Base-by-base conservation (phyloP, 345 rosid genomes). In the Iberis pinnata region DNA sequence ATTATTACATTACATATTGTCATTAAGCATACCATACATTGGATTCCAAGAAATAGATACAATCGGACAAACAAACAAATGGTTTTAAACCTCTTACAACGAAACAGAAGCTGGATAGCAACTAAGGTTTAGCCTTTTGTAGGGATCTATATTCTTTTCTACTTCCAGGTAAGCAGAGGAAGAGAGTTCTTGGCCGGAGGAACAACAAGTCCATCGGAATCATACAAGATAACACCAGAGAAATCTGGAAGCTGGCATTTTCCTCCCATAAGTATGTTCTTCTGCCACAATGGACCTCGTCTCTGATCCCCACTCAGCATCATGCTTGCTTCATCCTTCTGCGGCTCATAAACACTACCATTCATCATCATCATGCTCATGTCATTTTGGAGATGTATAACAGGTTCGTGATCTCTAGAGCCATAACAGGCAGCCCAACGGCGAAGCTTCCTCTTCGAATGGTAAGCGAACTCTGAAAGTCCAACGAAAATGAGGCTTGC, bases 201-300 rank as follows among this genome's bases (percentile, higher is more conserved):
- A 41, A 78, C 78, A 3, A 75, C 18, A 2, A 73, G 82, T 5
- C 96, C 94, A 0, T 79, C 82, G 18, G 89, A 57, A 32, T 90
- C 77, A 31, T 90, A 86, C 45, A 86, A 65, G 33, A 86, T 90
- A 63, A 82, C 88, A 13, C 98, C 96, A 0, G 95, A 90, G 53
- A 82, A 90, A 67, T 86, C 92, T 0, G 98, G 96, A 12, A 86
- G 73, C 80, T 80, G 87, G 41, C 92, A 90, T 59, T 86, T 86
- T 1, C 82, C 97, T 3, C 94, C 98, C 96, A 90, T 87, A 60
- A 86, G 83, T 58, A 90, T 82, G 68, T 80, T 84, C 76, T 82
- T 90, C 77, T 75, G 80, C 96, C 98, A 86, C 58, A 90, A 70
- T 0, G 85, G 64, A 14, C 29, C 72, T 6, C 57, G 49, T 55